Conservation (phyloP, 306 rosid species). For the Mimosa bimucronata region DNA sequence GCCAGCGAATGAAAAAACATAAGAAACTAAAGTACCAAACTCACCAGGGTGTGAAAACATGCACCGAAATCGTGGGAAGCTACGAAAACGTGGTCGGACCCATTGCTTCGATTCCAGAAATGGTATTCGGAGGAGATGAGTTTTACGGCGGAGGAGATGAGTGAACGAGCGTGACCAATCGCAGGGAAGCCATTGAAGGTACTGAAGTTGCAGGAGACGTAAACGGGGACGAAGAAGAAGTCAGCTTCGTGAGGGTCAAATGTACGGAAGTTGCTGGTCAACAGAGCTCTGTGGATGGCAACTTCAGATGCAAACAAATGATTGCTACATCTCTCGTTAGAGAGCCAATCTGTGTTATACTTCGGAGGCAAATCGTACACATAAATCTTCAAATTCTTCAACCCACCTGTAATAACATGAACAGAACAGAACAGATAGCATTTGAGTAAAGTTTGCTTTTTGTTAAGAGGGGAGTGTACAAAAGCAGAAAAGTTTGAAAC, state of each 20-base stretch:
- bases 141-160: constrained; percentile 64
- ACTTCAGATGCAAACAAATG: constrained; percentile 95
- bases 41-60: constrained; percentile 89
- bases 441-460: not conserved
- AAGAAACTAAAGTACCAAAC: not conserved
- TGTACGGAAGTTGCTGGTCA: constrained; percentile 64
- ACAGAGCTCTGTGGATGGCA: constrained; percentile 76
- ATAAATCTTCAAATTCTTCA: constrained; percentile 62
- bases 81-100: constrained; percentile 88
- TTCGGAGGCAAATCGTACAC: constrained; percentile 79
- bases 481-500: not conserved
- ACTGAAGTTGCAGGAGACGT: constrained; percentile 97
- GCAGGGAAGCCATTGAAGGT: constrained; percentile 90
- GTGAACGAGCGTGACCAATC: constrained; percentile 86
- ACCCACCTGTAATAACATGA: constrained; percentile 21
- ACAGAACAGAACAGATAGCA: no score
- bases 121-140: constrained; percentile 55
- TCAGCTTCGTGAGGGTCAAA: constrained; percentile 87
- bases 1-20: not conserved
- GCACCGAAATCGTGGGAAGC: constrained; percentile 93
- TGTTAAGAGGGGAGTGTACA: no score
- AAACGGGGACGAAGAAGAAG: constrained; percentile 94
- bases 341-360: constrained; percentile 77
- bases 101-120: constrained; percentile 79
- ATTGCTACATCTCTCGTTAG: constrained; percentile 59